phyloP scores from a whole-genome alignment of 176 grass and related monocot genomes.

The Stipa capillata region DNA sequence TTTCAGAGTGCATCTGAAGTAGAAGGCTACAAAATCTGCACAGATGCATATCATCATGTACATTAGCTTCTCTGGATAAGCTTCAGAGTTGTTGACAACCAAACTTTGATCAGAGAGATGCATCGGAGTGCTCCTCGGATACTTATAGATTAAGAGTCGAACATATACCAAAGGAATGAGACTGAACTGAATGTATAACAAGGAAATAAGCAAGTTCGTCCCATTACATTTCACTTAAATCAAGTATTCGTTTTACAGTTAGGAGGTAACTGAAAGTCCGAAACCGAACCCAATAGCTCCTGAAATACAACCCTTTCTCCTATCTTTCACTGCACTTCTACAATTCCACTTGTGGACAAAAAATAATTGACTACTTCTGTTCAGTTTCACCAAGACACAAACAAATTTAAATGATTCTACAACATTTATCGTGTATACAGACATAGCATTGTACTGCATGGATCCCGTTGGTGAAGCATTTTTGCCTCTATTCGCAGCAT shows the following conservation, averaged over 20 bases:
- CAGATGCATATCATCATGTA: neutral
- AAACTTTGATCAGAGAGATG: neutral
- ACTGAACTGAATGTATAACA: neutral
- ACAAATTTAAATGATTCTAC: conserved; percentile 28
- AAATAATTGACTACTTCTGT: conserved; percentile 14
- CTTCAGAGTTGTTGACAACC: neutral
- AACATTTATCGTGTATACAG: conserved; percentile 30
- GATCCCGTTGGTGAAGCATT: conserved; percentile 4
- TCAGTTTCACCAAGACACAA: conserved; percentile 10
- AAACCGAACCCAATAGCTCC: conserved; percentile 7
- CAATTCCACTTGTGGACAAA: conserved; percentile 27
- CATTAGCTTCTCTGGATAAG: neutral
- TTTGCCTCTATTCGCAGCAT: conserved; percentile 16
- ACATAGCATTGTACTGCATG: conserved; percentile 1
- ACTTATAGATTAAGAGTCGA: neutral
- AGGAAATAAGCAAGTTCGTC: neutral
- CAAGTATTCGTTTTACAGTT: conserved; percentile 28
- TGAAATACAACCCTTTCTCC: conserved; percentile 11
- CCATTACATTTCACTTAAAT: too few relatives aligned
- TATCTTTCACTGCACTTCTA: conserved; percentile 1
- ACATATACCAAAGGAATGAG: neutral
- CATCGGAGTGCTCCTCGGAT: neutral
- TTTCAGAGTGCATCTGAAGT: conserved; percentile 53
- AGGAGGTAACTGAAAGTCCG: conserved; percentile 1
- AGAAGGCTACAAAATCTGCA: neutral